Evolutionary conservation across 1,284 basidiomycete genomes (phyloP), one percentile per base, ranked within the genome.

Genomic region (Inonotus obliquus): DNA sequence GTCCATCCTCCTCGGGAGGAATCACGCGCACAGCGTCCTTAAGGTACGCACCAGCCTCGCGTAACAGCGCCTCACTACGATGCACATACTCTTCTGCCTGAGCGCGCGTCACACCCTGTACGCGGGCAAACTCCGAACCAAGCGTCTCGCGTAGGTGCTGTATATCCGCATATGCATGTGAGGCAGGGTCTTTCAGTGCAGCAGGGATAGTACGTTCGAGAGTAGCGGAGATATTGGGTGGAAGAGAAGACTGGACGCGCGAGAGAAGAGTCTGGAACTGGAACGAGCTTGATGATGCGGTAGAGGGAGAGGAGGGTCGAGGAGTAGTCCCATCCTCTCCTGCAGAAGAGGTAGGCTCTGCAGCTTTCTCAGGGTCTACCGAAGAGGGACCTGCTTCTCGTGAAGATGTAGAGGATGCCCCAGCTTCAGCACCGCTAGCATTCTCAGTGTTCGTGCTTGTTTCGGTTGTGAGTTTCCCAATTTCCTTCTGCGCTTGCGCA

Each of bases 1-100:
- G 32, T 41, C 79, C 81, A 48, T 44, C 55, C 11, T 60, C 62
- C 47, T 89, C 86, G 0, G 94, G 94, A 0, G 94, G 94, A 9
- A 97, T 79, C 56, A 97, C 87, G 71, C 92, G 92, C 67, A 97
- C 91, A 11, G 92, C 93, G 55, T 94, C 92, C 61, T 85, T 84
- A 35, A 94, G 73, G 60, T 86, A 91, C 60, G 87, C 87, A 17
- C 87, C 82, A 4, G 91, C 88, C 67, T 87, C 86, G 66, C 82
- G 87, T 73, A 96, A 72, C 45, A 92, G 72, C 19, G 75, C 82
- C 69, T 94, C 92, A 66, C 89, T 88, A 74, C 86, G 87, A 66
- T 87, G 85, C 14, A 89, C 89, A 65, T 94, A 89, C 69, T 91
- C 91, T 72, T 93, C 92, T 2, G 91, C 90, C 69, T 92, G 90